phyloP scores from a whole-genome alignment of 495 filamentous ascomycete genomes.

The Penicillium nucicola region DNA sequence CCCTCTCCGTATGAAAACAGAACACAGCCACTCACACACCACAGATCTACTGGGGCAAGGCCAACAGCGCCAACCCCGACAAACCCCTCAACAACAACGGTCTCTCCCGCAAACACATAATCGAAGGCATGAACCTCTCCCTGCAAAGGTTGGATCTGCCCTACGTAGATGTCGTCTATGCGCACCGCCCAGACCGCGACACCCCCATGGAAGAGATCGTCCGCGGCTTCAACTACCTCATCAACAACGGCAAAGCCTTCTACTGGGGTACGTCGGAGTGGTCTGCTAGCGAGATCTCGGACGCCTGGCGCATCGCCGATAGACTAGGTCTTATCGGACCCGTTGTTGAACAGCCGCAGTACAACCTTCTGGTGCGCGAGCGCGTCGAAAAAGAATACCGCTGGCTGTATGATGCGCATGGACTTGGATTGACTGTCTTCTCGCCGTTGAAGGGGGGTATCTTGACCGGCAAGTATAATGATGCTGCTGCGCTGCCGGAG shows the following conservation, averaged over 20 bases:
- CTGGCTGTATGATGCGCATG: slow-evolving; percentile 59
- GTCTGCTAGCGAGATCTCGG: slow-evolving; percentile 75
- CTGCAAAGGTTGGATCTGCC: slow-evolving; percentile 68
- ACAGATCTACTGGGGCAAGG: slow-evolving; percentile 66
- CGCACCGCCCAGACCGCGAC: slow-evolving; percentile 76
- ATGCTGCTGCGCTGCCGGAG: slow-evolving; percentile 36
- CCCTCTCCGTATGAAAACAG: no score
- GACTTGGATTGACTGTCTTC: slow-evolving; percentile 71
- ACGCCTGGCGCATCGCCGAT: slow-evolving; percentile 73
- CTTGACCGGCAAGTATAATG: slow-evolving; percentile 80
- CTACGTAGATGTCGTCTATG: slow-evolving; percentile 76
- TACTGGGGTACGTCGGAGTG: slow-evolving; percentile 94
- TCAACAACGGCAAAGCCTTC: slow-evolving; percentile 73
- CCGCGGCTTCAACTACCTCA: slow-evolving; percentile 77
- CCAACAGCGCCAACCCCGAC: slow-evolving; percentile 55
- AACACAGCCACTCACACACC: no score
- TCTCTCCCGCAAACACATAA: slow-evolving; percentile 77
- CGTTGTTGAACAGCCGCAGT: slow-evolving; percentile 79
- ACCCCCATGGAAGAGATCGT: slow-evolving; percentile 89
- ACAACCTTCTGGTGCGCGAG: slow-evolving; percentile 70
- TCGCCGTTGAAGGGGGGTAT: slow-evolving; percentile 70
- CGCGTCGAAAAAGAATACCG: slow-evolving; percentile 75
- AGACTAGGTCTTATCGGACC: slow-evolving; percentile 75
- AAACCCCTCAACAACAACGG: slow-evolving; percentile 73
- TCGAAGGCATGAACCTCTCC: slow-evolving; percentile 65